phyloP scores from a whole-genome alignment of 2,329 filamentous ascomycete genomes.

The Sphaceloma murrayae region DNA sequence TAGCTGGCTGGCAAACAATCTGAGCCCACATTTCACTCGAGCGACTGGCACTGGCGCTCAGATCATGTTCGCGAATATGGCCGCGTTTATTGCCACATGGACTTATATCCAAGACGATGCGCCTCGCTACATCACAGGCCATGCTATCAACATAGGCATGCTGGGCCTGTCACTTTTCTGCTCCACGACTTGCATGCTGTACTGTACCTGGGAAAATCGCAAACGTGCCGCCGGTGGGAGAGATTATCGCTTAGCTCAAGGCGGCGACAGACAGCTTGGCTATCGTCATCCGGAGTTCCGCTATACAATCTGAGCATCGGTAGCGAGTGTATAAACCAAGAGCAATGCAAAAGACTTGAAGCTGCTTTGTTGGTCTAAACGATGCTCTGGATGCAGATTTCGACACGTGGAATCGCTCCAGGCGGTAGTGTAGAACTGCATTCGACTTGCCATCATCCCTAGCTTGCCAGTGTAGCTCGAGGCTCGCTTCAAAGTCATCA shows the following conservation, averaged over 20 bases:
- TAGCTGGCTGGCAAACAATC: conserved; percentile 37
- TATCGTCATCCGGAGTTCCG: conserved; percentile 29
- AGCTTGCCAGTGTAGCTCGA: too few species aligned
- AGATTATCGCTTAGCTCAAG: conserved; percentile 27
- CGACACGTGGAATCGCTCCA: too few species aligned
- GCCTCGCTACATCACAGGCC: conserved; percentile 31
- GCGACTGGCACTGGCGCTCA: conserved; percentile 36
- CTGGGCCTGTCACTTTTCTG: conserved; percentile 27
- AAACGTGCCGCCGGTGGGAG: conserved; percentile 30
- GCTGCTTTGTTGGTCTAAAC: too few species aligned
- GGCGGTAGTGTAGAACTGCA: too few species aligned
- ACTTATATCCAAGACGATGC: conserved; percentile 33
- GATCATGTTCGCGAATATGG: conserved; percentile 27
- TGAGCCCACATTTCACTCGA: conserved; percentile 36
- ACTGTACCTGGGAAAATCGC: conserved; percentile 33
- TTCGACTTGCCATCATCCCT: too few species aligned
- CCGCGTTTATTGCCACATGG: conserved; percentile 35
- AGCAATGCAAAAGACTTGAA: too few species aligned
- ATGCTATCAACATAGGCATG: conserved; percentile 32
- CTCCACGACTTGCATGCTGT: conserved; percentile 27
- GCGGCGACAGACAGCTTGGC: conserved; percentile 28
- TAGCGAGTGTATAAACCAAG: too few species aligned
- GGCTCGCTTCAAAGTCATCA: too few species aligned
- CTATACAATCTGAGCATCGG: conserved; percentile 1
- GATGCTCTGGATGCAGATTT: too few species aligned